phyloP scores from a whole-genome alignment of 306 rosid species.

The Sicyos edulis region DNA sequence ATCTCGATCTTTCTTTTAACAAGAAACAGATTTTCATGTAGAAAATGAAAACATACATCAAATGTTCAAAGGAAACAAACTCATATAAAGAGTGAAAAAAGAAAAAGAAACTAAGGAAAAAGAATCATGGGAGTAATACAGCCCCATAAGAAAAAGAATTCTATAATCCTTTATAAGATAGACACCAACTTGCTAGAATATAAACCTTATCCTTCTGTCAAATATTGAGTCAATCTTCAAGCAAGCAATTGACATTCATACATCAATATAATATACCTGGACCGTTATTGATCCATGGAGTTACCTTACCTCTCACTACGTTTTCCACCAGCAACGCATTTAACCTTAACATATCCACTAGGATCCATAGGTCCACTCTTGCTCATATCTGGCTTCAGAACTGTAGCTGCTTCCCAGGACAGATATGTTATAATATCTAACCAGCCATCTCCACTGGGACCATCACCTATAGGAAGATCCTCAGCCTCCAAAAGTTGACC shows the following conservation, averaged over 20 bases:
- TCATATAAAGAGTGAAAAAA: not conserved
- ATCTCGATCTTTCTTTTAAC: not conserved
- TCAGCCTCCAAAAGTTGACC: slow-evolving; percentile 87
- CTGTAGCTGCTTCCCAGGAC: slow-evolving; percentile 95
- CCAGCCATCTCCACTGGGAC: slow-evolving; percentile 58
- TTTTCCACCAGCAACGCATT: slow-evolving; percentile 80
- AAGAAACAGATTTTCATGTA: not conserved
- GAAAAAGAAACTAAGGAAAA: not conserved
- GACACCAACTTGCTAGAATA: not conserved
- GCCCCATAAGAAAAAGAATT: not conserved
- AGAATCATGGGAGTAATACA: not conserved
- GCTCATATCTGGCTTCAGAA: slow-evolving; percentile 91
- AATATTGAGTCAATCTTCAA: slow-evolving; percentile 13
- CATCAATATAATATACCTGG: not conserved
- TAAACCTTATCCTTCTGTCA: not conserved
- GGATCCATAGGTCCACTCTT: slow-evolving; percentile 96
- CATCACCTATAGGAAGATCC: slow-evolving; percentile 58
- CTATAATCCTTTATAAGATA: not conserved
- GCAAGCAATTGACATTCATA: not conserved
- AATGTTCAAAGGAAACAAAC: not conserved
- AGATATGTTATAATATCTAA: slow-evolving; percentile 77
- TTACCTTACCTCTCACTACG: slow-evolving; percentile 55
- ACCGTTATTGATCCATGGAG: not conserved
- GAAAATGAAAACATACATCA: not conserved
- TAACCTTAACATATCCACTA: slow-evolving; percentile 85